Base-by-base conservation (phyloP, 2,329 filamentous ascomycete species). In the Penicillium sp. region DNA sequence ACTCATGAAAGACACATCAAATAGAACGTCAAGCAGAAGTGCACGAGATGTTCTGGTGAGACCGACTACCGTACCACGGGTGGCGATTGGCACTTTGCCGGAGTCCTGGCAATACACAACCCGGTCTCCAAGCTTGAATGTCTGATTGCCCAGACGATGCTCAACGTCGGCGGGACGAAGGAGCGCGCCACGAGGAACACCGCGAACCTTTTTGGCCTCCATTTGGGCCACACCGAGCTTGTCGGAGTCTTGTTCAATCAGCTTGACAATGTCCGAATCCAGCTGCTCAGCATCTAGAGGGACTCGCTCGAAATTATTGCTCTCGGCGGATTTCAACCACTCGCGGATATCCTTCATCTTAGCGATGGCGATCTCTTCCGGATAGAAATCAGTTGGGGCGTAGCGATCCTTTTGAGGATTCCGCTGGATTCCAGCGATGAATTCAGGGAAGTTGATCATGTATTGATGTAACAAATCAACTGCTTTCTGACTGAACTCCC, bases 121-220 rank as follows among this genome's bases (percentile, higher is more conserved):
- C 22, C 96, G 89, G 75, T 99, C 93, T 55, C 95, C 95, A 35
- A 99, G 84, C 56, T 78, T 77, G 76, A 97, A 99, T 19, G 77
- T 83, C 75, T 99, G 96, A 73, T 90, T 89, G 56, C 91, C 88
- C 41, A 98, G 85, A 54, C 93, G 89, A 73, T 97, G 91, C 75
- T 97, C 93, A n/a, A 93, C 93, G 77, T 99, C 95, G 1, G 88
- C 85, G n/a, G 96, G 96, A 72, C 96, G 96, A 70, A 99, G 82
- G 18, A 99, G 81, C 9, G 92, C 95, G 66, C 88, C 89, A 54
- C 96, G 88, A 51, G 95, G 95, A 46, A 97, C 92, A 56, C 88
- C 87, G 59, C 86, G 88, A 62, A 97, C 83, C 70, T 86, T 90
- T 79, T 89, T 91, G 54, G 85, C 81, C 40, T 87, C 82, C 35